Evolutionary conservation across 768 basidiomycete genomes (phyloP), one percentile per base, ranked within the genome.

Genomic region (Lactarius deliciosus): DNA sequence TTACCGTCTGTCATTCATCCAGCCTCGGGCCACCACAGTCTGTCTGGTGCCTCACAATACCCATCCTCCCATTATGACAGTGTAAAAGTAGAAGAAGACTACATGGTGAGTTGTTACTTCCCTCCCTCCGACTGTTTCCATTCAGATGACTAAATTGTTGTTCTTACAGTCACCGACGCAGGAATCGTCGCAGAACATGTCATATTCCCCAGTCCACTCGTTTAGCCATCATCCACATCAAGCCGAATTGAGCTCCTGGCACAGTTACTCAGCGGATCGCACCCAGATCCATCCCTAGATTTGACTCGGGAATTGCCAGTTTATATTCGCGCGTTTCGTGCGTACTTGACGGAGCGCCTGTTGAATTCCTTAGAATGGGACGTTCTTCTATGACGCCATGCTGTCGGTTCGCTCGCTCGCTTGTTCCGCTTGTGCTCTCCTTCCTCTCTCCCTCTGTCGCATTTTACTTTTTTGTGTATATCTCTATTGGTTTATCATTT

Each of bases 201-300:
- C 65, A 13, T 71, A 71, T 25, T 66, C 70, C 40, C 62, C 64
- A 1, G 38, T 69, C 58, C 77, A 79, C 55, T 63, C 63, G 58
- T 65, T 62, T 62, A 56, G 30, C 54, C 40, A 61, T 54, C 32
- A 65, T 58, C 32, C 61, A 56, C 68, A 68, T 8, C 40, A 61
- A 41, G 80, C 76, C 70, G 77, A 79, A 62, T 81, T 87, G 75
- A 84, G 87, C 75, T 80, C 73, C 50, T 89, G 88, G 88, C 84
- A 88, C 69, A 73, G 79, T 6, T 88, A 88, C 64, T 86, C 87
- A 57, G 84, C 87, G 43, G 87, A 88, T 74, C 84, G 88, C 40
- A 80, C 81, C 9, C 84, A 83, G 68, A 76, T 87, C 43, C 86
- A 86, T 74, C 83, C 85, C 71, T 88, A 81, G 79, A 76, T 64